Base-by-base conservation (phyloP, 768 basidiomycete genomes). In the Auricularia cornea region DNA sequence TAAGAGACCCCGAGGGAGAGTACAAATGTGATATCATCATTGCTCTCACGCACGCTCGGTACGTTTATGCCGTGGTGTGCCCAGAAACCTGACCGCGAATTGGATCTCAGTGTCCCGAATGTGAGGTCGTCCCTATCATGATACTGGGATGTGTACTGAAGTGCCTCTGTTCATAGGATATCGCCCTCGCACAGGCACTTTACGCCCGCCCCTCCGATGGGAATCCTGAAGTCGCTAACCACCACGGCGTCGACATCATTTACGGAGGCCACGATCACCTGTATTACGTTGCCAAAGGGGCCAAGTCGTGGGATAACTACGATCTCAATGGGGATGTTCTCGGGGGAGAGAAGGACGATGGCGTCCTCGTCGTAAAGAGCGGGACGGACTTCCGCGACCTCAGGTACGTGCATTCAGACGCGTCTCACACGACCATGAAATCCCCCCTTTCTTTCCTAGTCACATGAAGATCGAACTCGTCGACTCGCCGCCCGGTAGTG, bases 191-290 rank as follows among this genome's bases (percentile, higher is more conserved):
- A 1, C 88, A 88, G 71, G 78, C 80, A n/a, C 66, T 91, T 2
- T 69, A 80, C 28, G 87, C 87, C 0, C 74, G 79, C 26, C 85
- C 88, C 3, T 84, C 88, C 1, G 75, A 79, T 14, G 78, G 76
- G 20, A 87, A 86, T 69, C 60, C 75, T 57, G 67, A 62, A 1
- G 78, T 88, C 48, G 75, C 75, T 23, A 72, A 74, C 51, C 71
- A 77, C 56, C 92, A 96, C 66, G 94, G 94, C 5, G 87, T 87
- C 2, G 94, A 95, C 70, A 74, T 94, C 29, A 73, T 95, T 44
- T 81, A 95, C 2, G 94, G 94, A 3, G 94, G 94, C 2, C 94
- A 96, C 68, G 94, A 96, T 70, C 94, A 96, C 66, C 76, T 89
- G 3, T 92, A 91, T 74, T 92, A 83, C 70, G 80, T 83, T 48